Conservation (phyloP, 768 basidiomycete genomes). For the Psilocybe tampanensis region DNA sequence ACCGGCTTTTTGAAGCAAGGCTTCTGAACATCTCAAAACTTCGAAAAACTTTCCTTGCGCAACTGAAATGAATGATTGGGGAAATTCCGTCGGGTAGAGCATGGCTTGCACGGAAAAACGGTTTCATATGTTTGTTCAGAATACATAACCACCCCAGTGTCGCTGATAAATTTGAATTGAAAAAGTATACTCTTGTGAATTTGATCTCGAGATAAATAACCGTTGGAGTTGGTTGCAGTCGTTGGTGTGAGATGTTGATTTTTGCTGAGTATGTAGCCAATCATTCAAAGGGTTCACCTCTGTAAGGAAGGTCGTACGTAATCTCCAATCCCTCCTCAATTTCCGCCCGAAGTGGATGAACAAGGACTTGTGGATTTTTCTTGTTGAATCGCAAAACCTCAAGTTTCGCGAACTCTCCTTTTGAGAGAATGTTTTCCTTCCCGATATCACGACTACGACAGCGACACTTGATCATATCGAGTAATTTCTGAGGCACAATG, state of each 20-base stretch:
- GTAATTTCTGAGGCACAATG: neutral
- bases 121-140: neutral
- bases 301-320: constrained; percentile 10
- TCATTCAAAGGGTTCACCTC: constrained; percentile 12
- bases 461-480: constrained; percentile 10
- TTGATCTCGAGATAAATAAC: neutral
- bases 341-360: neutral
- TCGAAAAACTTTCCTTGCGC: neutral
- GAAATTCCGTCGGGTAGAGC: neutral
- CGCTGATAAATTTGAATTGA: neutral
- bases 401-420: neutral
- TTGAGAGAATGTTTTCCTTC: neutral
- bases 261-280: neutral
- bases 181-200: too few relatives aligned
- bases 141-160: neutral
- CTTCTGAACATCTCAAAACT: neutral
- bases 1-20: neutral
- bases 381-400: constrained; percentile 7
- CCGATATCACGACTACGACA: neutral
- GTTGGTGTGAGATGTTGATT: too few relatives aligned
- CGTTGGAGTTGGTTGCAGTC: too few relatives aligned
- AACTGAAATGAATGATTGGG: neutral
- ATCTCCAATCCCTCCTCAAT: constrained; percentile 7
- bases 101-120: neutral
- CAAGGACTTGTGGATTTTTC: neutral